Conservation (phyloP, 1,284 basidiomycete species). For the Trametes versicolor region DNA sequence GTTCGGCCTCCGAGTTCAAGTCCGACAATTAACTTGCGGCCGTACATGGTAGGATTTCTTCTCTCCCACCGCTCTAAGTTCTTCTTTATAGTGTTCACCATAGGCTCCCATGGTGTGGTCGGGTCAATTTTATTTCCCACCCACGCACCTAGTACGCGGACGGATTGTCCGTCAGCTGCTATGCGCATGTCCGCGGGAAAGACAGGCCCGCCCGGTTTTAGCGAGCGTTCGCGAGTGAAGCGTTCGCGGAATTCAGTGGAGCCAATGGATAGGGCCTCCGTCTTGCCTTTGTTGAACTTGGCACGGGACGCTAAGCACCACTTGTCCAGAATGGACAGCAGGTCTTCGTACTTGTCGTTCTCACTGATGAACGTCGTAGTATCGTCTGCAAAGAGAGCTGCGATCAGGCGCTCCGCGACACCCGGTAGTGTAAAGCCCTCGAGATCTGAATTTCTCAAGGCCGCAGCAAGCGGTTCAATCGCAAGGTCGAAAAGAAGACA, state of each 20-base stretch:
- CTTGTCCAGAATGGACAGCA: not conserved
- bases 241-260: not conserved
- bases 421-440: constrained; percentile 23
- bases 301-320: constrained; percentile 9
- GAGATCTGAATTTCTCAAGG: not conserved
- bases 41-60: constrained; percentile 31
- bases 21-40: constrained; percentile 33
- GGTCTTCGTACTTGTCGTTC: not conserved
- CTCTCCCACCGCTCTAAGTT: constrained; percentile 31
- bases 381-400: constrained; percentile 15
- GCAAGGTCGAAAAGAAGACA: constrained; percentile 2
- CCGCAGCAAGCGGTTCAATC: constrained; percentile 2
- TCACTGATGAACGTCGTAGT: not conserved
- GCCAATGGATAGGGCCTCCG: not conserved
- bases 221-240: not conserved
- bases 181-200: constrained; percentile 20
- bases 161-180: constrained; percentile 32
- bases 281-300: constrained; percentile 8
- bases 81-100: constrained; percentile 30
- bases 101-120: constrained; percentile 32
- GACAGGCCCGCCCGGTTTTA: not conserved
- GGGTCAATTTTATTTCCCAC: constrained; percentile 37
- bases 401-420: not conserved
- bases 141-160: constrained; percentile 42
- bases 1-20: constrained; percentile 24